Conservation (phyloP, 176 grass and related monocot genomes). For the Alopecurus myosuroides region DNA sequence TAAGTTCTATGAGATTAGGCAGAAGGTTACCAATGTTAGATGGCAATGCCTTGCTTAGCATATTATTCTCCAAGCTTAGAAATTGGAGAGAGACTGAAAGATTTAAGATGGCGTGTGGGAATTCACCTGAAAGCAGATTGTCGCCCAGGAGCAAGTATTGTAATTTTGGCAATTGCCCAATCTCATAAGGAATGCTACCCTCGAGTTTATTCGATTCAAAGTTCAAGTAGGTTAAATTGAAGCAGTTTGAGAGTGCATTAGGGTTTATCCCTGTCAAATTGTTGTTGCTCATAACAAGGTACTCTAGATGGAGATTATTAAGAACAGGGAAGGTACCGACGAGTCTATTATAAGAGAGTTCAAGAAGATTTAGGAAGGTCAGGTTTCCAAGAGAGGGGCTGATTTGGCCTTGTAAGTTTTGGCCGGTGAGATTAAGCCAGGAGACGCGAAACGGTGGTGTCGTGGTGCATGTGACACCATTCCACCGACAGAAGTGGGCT, state of each 20-base stretch:
- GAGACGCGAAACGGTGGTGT: not conserved
- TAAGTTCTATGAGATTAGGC: not conserved
- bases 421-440: accelerated
- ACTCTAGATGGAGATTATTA: not conserved
- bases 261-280: not conserved
- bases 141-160: accelerated
- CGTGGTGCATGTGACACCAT: not conserved
- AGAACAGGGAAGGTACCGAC: not conserved
- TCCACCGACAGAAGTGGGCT: not conserved
- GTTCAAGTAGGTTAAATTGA: not conserved
- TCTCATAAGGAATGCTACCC: not conserved
- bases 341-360: not conserved
- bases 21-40: conserved; percentile 12
- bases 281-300: accelerated
- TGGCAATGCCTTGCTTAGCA: not conserved
- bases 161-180: not conserved
- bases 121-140: not conserved
- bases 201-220: not conserved
- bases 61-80: not conserved
- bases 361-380: not conserved
- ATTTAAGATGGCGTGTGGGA: not conserved
- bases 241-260: not conserved
- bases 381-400: not conserved
- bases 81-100: not conserved
- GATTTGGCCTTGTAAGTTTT: not conserved